Conservation (phyloP, 1,139 yeast genomes). For the Pneumocystis jirovecii region DNA sequence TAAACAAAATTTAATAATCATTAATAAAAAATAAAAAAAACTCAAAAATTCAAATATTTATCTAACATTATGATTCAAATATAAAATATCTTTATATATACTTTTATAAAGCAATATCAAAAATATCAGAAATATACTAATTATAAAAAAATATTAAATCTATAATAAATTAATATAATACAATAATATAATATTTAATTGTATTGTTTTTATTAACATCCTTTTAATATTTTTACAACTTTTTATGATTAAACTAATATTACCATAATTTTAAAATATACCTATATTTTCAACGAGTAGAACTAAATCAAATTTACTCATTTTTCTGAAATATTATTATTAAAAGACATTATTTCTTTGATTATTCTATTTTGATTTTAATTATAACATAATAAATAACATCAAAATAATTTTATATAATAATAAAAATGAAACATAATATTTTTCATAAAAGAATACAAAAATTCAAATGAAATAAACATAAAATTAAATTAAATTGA, state of each 20-base stretch:
- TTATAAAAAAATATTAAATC: background rate
- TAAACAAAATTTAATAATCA: no score
- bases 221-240: background rate
- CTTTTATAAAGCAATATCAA: background rate
- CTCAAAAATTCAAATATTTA: background rate
- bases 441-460: background rate
- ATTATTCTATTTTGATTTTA: background rate
- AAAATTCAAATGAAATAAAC: background rate
- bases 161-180: background rate
- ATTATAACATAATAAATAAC: background rate
- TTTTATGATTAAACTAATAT: background rate
- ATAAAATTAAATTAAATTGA: background rate
- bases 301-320: background rate
- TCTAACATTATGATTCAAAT: background rate
- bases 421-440: background rate
- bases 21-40: no score
- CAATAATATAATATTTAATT: background rate
- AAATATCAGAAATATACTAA: background rate
- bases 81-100: background rate
- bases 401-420: background rate
- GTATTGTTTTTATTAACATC: background rate
- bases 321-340: background rate
- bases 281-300: background rate
- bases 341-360: background rate
- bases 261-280: background rate